Evolutionary conservation across 2,329 filamentous ascomycete species (phyloP), one percentile per base, ranked within the genome.

Genomic region (Plectosphaerella cucumerina): DNA sequence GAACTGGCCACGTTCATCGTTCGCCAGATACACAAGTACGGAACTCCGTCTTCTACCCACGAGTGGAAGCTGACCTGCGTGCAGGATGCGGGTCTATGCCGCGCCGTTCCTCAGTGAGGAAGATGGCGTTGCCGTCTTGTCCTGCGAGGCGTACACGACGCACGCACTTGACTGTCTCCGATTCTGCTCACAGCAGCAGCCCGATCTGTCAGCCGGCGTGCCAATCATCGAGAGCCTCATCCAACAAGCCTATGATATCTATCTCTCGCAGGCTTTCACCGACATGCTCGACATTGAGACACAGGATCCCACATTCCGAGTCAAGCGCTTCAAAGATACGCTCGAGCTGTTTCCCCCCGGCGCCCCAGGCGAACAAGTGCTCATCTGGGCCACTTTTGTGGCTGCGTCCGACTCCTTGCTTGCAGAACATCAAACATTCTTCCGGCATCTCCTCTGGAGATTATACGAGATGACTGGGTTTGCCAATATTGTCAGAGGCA

Each of bases 311-410:
- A 50, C 62, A 1, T 49, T 45, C 0, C 56, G 60, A 0, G 59
- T 64, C 0, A 59, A 61, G n/a, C 55, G 48, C 0, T 65, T 63
- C 18, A 63, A 60, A 12, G 54, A 59, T 0, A 57, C 61, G 0
- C 49, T 64, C 2, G 50, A 58, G 6, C 33, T 53, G 1, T 51
- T 64, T 5, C 61, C 62, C 0, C 46, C 44, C 0, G 52, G 50
- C 1, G 62, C 62, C 0, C 60, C 61, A 0, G 59, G 60, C 0
- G 56, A 55, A 0, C 59, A 61, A 4, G 62, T 64, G 17, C 43
- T 65, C 2, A 47, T 65, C 1, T 65, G 62, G 62, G 60, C 60
- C 0, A 62, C 60, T 0, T 65, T 65, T 18, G 55, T 65, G 0
- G 62, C 62, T 0, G 62, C 62, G 0, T 65, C 62, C 0, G 61